Evolutionary conservation across 176 grass and related monocot genomes (phyloP).

Genomic region (Avena eriantha): DNA sequence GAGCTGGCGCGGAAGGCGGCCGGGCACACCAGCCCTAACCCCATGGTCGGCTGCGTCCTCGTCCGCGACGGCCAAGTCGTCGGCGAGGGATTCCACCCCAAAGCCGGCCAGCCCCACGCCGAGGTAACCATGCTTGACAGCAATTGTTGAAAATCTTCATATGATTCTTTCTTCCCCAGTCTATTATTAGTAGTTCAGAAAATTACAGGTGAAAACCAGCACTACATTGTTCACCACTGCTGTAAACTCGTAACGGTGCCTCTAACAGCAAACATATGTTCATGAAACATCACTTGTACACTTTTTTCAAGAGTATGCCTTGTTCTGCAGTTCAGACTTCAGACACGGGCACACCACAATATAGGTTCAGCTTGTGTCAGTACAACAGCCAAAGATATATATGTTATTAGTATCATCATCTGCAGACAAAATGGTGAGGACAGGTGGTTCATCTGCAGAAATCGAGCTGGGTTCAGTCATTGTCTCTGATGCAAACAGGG

Average conservation of each 20-base stretch:
- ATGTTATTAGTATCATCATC: too few relatives aligned
- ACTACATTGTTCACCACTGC: not conserved
- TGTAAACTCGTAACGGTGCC: not conserved
- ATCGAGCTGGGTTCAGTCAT: too few relatives aligned
- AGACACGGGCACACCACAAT: not conserved
- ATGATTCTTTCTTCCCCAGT: too few relatives aligned
- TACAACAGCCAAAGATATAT: too few relatives aligned
- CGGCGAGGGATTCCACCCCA: slow-evolving; percentile 88
- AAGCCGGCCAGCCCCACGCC: slow-evolving; percentile 84
- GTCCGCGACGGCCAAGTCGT: slow-evolving; percentile 74
- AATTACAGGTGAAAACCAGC: too few relatives aligned
- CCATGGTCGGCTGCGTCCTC: slow-evolving; percentile 92
- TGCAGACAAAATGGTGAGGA: too few relatives aligned
- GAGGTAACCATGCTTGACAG: slow-evolving; percentile 51
- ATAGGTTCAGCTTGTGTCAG: too few relatives aligned
- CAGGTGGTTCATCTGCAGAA: too few relatives aligned
- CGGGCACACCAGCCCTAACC: slow-evolving; percentile 88
- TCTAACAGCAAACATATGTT: not conserved
- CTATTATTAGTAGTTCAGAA: too few relatives aligned
- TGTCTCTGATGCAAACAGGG: too few relatives aligned
- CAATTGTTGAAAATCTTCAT: too few relatives aligned
- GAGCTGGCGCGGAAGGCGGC: slow-evolving; percentile 76
- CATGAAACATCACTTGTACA: not conserved
- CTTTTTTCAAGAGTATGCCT: not conserved
- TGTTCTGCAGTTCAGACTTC: slow-evolving; percentile 3